Base-by-base conservation (phyloP, 2,329 filamentous ascomycete species). In the Colletotrichum sp. region DNA sequence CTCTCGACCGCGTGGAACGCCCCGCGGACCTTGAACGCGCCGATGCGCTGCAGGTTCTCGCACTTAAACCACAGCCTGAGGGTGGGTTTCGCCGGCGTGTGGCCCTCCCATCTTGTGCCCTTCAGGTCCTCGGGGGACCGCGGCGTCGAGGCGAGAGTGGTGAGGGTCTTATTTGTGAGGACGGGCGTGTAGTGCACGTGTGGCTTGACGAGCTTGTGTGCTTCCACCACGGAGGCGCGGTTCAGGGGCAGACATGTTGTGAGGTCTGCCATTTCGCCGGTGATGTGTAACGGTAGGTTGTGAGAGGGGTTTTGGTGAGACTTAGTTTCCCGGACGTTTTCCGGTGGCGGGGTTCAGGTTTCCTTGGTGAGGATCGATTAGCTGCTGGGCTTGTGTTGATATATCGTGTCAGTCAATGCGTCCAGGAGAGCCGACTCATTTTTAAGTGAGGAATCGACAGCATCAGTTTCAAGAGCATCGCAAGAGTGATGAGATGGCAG, bases 31-130 rank as follows among this genome's bases (percentile, higher is more conserved):
- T 99, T 99, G 88, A 99, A 99, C 1, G 96, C 96, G 68, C 96
- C 97, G 71, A 98, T 92, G 71, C 93, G 92, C 87, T 99, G 97
- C 75, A 95, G 88, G 84, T 98, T 98, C 88, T 99, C 96, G 85
- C 95, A 98, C 87, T 99, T 99, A 91, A 99, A 98, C 88, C 95
- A 97, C 69, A 99, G 89, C 15, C 92, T 89, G 52, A 98, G 87
- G 66, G 86, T 91, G 0, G 95, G 95, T 6, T 83, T 86, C 1
- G 94, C 91, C 0, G 93, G 89, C n/a, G 82, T 81, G 52, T 89
- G 86, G 8, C 89, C 90, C 79, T 90, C 83, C 87, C 89, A 93
- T 78, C 87, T 84, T 6, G 93, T 93, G 16, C 88, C 90, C 60
- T 84, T 80, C 1, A 94, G 87, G 6, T 90, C 88, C 6, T 88